These are phyloP conservation scores for Helminthosporium solani DNA, from an alignment of 2,329 filamentous ascomycete species.

Conservation along the genomic window DNA sequence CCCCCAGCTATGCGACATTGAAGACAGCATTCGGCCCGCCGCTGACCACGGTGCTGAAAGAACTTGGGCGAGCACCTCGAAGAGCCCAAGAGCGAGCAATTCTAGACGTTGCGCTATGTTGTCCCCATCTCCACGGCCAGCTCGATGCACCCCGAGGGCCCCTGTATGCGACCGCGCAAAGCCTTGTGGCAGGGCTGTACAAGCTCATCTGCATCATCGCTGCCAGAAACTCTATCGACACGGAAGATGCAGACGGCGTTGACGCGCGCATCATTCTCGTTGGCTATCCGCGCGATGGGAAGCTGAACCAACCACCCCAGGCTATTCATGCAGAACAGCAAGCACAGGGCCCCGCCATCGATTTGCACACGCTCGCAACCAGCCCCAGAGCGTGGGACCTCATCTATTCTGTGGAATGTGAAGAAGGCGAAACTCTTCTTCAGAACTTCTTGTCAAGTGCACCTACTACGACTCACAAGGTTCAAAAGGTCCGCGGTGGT, in stretches of 20 bases:
- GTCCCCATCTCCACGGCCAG: constrained; percentile 60
- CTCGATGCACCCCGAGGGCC: constrained; percentile 54
- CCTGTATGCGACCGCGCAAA: constrained; percentile 68
- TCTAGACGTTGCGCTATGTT: constrained; percentile 63
- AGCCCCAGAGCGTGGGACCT: constrained; percentile 60
- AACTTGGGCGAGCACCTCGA: constrained; percentile 38
- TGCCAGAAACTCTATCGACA: constrained; percentile 61
- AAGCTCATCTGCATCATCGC: constrained; percentile 73
- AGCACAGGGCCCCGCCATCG: constrained; percentile 52
- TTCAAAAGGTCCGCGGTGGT: constrained; percentile 40
- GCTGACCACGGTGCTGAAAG: constrained; percentile 45
- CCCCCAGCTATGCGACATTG: constrained; percentile 42
- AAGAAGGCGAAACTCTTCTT: constrained; percentile 62
- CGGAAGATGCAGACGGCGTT: constrained; percentile 68
- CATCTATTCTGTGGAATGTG: constrained; percentile 67
- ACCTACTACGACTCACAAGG: constrained; percentile 23
- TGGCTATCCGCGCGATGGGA: constrained; percentile 54
- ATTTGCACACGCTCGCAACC: constrained; percentile 50
- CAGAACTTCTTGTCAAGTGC: constrained; percentile 45
- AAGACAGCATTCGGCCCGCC: constrained; percentile 48
- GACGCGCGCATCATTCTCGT: constrained; percentile 75
- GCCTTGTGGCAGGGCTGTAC: constrained; percentile 75
- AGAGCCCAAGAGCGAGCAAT: constrained; percentile 40
- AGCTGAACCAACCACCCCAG: constrained; percentile 20
- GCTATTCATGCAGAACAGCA: constrained; percentile 32